Base-by-base conservation (phyloP, 176 grass and related monocot species). In the Chrysopogon serrulatus region DNA sequence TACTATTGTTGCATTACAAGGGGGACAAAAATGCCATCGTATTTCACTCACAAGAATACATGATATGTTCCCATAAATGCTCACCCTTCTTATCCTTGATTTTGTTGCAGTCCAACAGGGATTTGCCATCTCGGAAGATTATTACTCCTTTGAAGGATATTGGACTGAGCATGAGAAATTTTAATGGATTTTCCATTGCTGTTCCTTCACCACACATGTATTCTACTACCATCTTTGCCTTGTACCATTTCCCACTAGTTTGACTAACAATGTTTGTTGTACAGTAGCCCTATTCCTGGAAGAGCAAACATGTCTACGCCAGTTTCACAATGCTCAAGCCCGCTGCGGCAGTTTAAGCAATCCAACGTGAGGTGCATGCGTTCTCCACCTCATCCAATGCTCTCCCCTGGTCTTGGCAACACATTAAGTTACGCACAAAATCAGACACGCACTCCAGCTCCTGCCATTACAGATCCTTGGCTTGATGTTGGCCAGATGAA, bases 251-350 rank as follows among this genome's bases (percentile, higher is more conserved):
- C 23, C 13, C 16, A 28, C 33, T 62, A 24, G 61, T 69, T 37
- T 94, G 36, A 86, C 74, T 28, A 33, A 43, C 73, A 43, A 71
- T n/a, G 16, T 44, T 86, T 57, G 59, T 67, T 18, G 24, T 82
- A 43, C 79, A 91, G 71, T 81, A 83, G 84, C 82, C 74, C 82
- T 35, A 67, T 77, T 71, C 86, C 78, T 54, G 63, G 76, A 85
- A 88, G 92, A 93, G 54, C 79, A 83, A 95, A 94, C 61, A 56
- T 93, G 87, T 98, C 93, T 69, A 68, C 90, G 65, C 96, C 96
- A 0, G 91, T 98, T 59, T 95, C 96, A 2, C 96, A 93, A 30
- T 88, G 91, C 65, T 93, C 96, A 37, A 94, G 96, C 83, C 96
- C 96, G 8, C 17, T 88, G 32, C 84, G 87, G 73, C 93, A 95